These are phyloP conservation scores for Inonotus obliquus DNA, from an alignment of 1,284 basidiomycete species.

Conservation along the genomic window DNA sequence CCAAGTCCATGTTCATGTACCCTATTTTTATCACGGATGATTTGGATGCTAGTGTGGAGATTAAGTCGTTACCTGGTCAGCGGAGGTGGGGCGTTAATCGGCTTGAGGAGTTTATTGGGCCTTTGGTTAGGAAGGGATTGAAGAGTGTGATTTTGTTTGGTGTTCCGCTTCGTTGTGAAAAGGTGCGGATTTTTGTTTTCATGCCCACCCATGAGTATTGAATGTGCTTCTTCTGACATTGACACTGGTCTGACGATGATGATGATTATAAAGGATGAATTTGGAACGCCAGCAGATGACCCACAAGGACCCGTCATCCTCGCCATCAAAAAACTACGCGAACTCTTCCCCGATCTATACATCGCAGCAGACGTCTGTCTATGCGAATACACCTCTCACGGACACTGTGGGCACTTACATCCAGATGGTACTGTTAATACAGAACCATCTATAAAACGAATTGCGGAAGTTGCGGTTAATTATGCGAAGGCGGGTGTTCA, in stretches of 20 bases:
- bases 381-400: constrained; percentile 99
- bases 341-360: constrained; percentile 79
- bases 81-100: constrained; percentile 93
- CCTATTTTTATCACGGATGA: constrained; percentile 96
- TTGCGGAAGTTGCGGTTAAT: constrained; percentile 88
- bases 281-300: constrained; percentile 89
- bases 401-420: constrained; percentile 89
- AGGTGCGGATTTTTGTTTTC: constrained; percentile 47
- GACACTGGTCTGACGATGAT: neutral
- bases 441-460: constrained; percentile 73
- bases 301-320: constrained; percentile 88
- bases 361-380: constrained; percentile 96
- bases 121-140: constrained; percentile 87
- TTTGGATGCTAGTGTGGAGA: constrained; percentile 74
- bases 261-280: constrained; percentile 57
- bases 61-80: constrained; percentile 79
- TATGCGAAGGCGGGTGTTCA: constrained; percentile 96
- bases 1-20: constrained; percentile 95
- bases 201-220: too few relatives aligned
- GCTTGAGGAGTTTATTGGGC: constrained; percentile 83
- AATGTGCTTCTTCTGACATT: too few relatives aligned
- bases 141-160: constrained; percentile 95
- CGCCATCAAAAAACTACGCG: constrained; percentile 75
- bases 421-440: constrained; percentile 73
- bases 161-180: constrained; percentile 80